Base-by-base conservation (phyloP, 129 eudicot genomes). In the Lactuca sativa region DNA sequence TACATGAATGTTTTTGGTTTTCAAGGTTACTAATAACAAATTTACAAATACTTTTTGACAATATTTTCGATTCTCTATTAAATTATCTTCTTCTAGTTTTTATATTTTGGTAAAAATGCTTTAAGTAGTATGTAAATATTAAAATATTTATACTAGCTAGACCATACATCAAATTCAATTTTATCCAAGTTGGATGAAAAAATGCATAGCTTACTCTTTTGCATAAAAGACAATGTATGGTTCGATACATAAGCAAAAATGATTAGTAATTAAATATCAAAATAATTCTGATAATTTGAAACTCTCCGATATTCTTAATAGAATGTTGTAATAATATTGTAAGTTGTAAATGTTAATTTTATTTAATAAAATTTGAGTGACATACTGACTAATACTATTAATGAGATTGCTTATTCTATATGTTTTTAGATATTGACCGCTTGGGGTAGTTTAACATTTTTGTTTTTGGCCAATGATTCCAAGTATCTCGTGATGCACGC, bases 401-500 rank as follows among this genome's bases (percentile, higher is more conserved):
- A 25, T 25, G 30, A 40, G 54, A 49, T 53, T 53, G 0, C 6
- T 53, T 51, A 51, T 51, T 14, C 14, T 14, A 44, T n/a, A 7
- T 18, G 33, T 15, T 4, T 60, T 34, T 60, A 10, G 36, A 59
- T 71, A 44, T 49, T 47, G 67, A 61, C 62, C 53, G 5, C 10
- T 60, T 37, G 49, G 17, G 7, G 65, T 44, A 47, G 4, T 10
- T 31, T 56, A 14, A 49, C 78, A 55, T 62, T 8, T 12, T 66
- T 58, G 73, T 59, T 43, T 14, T 67, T 75, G 69, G 61, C 57
- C 80, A 76, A 67, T 67, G 61, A 11, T 18, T 75, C 73, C 69
- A 75, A 75, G 37, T 4, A 54, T 57, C 67, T 72, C 79, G 79
- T 74, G 79, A 75, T 57, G 79, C 9, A 48, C 14, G 10, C 21